Conservation (phyloP, 805 yeast genomes). For the Ogataea polymorpha region DNA sequence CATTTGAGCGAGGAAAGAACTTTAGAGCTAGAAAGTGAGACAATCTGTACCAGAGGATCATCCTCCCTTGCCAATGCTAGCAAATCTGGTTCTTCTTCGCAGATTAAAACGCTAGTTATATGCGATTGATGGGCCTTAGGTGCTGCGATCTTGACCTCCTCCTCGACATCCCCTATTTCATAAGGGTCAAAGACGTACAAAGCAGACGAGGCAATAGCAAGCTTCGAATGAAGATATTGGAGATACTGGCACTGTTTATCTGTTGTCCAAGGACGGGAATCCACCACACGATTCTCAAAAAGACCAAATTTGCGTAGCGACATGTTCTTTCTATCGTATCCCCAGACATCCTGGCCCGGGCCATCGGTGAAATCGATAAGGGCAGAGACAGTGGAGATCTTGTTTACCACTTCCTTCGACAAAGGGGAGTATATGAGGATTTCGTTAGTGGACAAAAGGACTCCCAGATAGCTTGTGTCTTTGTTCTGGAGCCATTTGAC, state of each 20-base stretch:
- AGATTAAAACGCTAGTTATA: conserved; percentile 36
- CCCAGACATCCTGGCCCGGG: conserved; percentile 26
- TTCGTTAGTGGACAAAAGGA: conserved; percentile 34
- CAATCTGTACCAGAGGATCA: conserved; percentile 33
- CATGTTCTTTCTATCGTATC: conserved; percentile 28
- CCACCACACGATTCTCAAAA: conserved; percentile 22
- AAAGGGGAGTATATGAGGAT: conserved; percentile 44
- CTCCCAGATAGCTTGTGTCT: conserved; percentile 19
- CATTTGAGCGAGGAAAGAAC: conserved; percentile 34
- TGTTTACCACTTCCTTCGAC: conserved; percentile 36
- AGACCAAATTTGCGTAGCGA: conserved; percentile 24
- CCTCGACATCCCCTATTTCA: conserved; percentile 23
- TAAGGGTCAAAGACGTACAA: conserved; percentile 33
- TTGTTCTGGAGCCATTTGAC: conserved; percentile 11
- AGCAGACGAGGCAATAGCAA: conserved; percentile 30
- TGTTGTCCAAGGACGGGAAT: conserved; percentile 19
- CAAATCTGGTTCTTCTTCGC: conserved; percentile 30
- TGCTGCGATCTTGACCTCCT: conserved; percentile 32
- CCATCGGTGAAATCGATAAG: conserved; percentile 29
- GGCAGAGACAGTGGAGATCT: conserved; percentile 33
- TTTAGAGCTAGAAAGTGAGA: conserved; percentile 31
- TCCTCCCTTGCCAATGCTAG: conserved; percentile 34
- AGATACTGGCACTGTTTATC: conserved; percentile 19
- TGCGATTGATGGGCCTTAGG: conserved; percentile 33
- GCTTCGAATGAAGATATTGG: conserved; percentile 8